Base-by-base conservation (phyloP, 2,329 filamentous ascomycete species). In the Aspergillus novofumigatus region DNA sequence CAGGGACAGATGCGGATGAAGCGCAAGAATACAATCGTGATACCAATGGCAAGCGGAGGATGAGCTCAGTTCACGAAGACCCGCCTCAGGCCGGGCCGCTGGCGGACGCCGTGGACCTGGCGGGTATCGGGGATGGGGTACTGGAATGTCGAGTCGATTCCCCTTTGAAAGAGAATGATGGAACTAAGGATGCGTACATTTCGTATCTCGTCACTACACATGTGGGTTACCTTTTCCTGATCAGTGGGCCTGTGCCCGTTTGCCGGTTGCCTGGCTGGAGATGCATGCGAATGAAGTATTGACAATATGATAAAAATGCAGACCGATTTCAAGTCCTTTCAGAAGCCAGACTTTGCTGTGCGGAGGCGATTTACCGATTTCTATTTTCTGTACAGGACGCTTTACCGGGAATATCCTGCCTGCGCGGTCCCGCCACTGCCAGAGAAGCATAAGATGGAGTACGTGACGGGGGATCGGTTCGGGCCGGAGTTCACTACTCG, bases 371-470 rank as follows among this genome's bases (percentile, higher is more conserved):
- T 97, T 77, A 97, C 93, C 66, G 94, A 99, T 78, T 99, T 99
- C 72, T 88, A 95, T 65, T 99, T 96, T 73, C 86, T 99, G 61
- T 97, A 91, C 79, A 97, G 96, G 77, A 88, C 90, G 32, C 86
- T 99, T 52, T 86, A 83, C 62, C 87, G 87, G 71, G 92, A 97
- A 73, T 97, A 91, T 68, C 91, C 92, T 58, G 90, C 91, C 78
- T 91, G 89, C 75, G 94, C 94, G 50, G 91, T 99, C 3, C 94
- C 94, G 29, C 94, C 94, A 49, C 81, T 99, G 54, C 94, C 94
- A 53, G 94, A 97, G 77, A 99, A 97, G 81, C 93, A 97, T 81
- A 95, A 95, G 77, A 96, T 99, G 90, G 92, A 96, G 71, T 97
- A 97, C 71, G 94, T 97, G 52, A 90, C 92, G 38, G 94, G 94